Conservation (phyloP, 2,329 filamentous ascomycete species). For the Trichoderma endophyticum region DNA sequence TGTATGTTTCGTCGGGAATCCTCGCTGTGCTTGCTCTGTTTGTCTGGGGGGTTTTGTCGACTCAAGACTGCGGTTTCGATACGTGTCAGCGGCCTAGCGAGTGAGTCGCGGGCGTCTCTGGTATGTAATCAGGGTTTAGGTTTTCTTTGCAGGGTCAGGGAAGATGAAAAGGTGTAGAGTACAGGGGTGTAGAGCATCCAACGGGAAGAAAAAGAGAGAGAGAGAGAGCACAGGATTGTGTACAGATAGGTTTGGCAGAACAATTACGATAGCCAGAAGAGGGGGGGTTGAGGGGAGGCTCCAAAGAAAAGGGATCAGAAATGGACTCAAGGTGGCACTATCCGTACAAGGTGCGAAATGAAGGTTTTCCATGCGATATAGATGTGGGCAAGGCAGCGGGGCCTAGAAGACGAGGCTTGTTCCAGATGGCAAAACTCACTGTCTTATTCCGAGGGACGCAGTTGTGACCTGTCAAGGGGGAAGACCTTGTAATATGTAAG, state of each 20-base stretch:
- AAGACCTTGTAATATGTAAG: neutral
- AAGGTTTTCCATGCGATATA: neutral
- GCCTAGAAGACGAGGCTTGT: neutral
- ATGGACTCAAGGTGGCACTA: neutral
- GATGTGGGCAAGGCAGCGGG: neutral
- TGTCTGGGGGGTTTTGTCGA: neutral
- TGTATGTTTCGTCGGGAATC: neutral
- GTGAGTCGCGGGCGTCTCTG: neutral
- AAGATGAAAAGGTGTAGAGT: neutral
- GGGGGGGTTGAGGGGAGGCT: neutral
- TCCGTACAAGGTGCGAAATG: neutral
- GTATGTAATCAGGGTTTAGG: neutral
- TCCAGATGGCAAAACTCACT: slow-evolving; percentile 2
- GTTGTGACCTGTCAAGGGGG: neutral
- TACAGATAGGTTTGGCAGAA: neutral
- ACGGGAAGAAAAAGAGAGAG: neutral
- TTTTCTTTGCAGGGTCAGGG: neutral
- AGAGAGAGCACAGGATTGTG: neutral
- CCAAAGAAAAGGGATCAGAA: neutral
- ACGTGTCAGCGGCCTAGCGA: slow-evolving; percentile 6
- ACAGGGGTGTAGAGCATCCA: neutral
- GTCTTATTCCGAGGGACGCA: neutral
- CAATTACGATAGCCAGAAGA: neutral
- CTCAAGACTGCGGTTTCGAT: neutral
- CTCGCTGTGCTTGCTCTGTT: neutral